Conservation (phyloP, 108 stramenopile species). For the Stephanodiscus minutulus region DNA sequence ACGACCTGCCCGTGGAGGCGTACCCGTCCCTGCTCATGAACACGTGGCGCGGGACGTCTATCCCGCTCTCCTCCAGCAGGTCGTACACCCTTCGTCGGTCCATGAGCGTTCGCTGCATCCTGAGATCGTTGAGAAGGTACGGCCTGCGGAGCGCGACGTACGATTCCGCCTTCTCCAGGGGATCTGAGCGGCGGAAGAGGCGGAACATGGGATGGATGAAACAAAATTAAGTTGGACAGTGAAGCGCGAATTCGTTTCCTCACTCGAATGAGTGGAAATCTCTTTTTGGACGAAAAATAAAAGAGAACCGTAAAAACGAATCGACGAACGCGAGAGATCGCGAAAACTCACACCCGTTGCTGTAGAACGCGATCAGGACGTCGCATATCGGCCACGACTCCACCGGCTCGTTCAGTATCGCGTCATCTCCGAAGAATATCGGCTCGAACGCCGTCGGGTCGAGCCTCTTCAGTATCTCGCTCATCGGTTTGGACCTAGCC, state of each 20-base stretch:
- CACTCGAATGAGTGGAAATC: too few species aligned
- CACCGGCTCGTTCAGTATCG: slow-evolving; percentile 86
- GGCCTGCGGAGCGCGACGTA: slow-evolving; percentile 91
- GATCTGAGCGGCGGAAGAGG: slow-evolving; percentile 40
- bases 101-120: slow-evolving; percentile 84
- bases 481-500: slow-evolving; percentile 96
- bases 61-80: slow-evolving; percentile 83
- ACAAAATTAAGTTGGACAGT: too few species aligned
- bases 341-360: slow-evolving; percentile 26
- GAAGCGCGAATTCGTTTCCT: too few species aligned
- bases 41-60: slow-evolving; percentile 94
- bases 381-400: slow-evolving; percentile 96
- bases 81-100: slow-evolving; percentile 95
- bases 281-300: too few species aligned
- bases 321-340: too few species aligned
- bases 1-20: slow-evolving; percentile 84
- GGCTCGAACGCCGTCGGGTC: slow-evolving; percentile 75
- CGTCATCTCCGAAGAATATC: slow-evolving; percentile 92
- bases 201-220: slow-evolving; percentile 11
- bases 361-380: slow-evolving; percentile 96
- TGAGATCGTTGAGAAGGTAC: slow-evolving; percentile 91
- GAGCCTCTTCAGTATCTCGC: slow-evolving; percentile 92
- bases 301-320: too few species aligned
- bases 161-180: slow-evolving; percentile 89
- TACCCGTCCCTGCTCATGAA: slow-evolving; percentile 90